Base-by-base conservation (phyloP, 2,329 filamentous ascomycete genomes). In the Fusarium avenaceum region DNA sequence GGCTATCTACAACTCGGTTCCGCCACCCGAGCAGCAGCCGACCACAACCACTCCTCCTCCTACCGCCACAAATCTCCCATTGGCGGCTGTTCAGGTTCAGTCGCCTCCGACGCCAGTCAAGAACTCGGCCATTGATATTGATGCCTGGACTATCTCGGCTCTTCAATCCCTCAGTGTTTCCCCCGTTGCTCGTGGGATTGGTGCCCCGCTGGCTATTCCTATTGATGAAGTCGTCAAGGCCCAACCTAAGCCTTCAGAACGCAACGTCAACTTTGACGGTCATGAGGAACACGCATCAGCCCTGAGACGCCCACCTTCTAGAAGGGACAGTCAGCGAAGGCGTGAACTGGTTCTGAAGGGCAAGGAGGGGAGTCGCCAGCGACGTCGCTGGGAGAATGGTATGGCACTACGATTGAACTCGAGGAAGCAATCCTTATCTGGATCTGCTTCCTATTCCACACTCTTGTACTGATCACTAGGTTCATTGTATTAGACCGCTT, bases 361-460 rank as follows among this genome's bases (percentile, higher is more conserved):
- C 57, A 97, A 96, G 72, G 94, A 97, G 79, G 95, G 95, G 33
- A 95, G 89, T 73, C 87, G 95, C 35, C 90, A 95, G 74, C 86
- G 95, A 49, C 90, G 95, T 73, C 87, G 95, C 57, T 98, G 94
- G 94, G 96, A 99, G 83, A 99, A 98, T 79, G 92, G 93, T 96
- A 85, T 54, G 63, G 24, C 43, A 32, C 47, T 38, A 49, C 53
- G 30, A 51, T 38, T 47, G 48, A 49, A 38, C 17, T n/a, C 5
- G 35, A 38, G 14, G 28, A 50, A 54, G 45, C 52, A 52, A 17
- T 49, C 22, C 26, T 26, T 26, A 26, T 26, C 26, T 26, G 26
- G 24, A 28, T 4, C 20, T 26, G 35, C 40, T 44, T 46, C 30
- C 49, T 22, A 30, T 19, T 32, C 22, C 24, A 22, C 9, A 58